Evolutionary conservation across 2,329 filamentous ascomycete genomes (phyloP), one percentile per base, ranked within the genome.

Genomic region (Fusarium transvaalense): DNA sequence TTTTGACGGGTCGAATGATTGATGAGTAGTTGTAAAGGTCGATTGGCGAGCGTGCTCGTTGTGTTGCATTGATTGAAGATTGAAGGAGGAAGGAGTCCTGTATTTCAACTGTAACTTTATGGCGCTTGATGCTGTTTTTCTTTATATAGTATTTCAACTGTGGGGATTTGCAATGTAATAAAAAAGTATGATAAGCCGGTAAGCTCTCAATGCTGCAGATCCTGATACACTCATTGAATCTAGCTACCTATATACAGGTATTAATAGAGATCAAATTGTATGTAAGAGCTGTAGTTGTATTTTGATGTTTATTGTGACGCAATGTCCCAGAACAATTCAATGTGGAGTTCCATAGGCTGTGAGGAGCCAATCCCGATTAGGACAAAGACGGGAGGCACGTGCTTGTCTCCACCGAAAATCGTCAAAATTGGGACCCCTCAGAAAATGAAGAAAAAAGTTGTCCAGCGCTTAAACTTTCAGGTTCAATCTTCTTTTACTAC

Each of bases 301-400:
- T 56, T 52, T 21, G 37, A 42, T 47, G 39, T 35, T 6, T 23
- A n/a, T n/a, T 61, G 41, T 65, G 65, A 69, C 65, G 62, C 52
- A 55, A 47, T 50, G 5, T 19, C 21, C 12, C 12, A 25, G 31
- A 55, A 41, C 15, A 38, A 31, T 31, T 47, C 15, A 15, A 47
- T 50, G 37, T 41, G 68, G 70, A 74, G 68, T 58, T 12, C 29
- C 29, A 6, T n/a, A n/a, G n/a, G n/a, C n/a, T n/a, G n/a, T n/a
- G n/a, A 35, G 19, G 23, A 15, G 38, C 35, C 21, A 41, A 35
- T 58, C 52, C 32, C 1, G n/a, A 60, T 65, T 13, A 12, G 45
- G 63, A 19, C 37, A 14, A 65, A 19, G 19, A n/a, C n/a, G n/a
- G n/a, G n/a, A 63, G 48, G 76, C 76, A 78, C 76, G 76, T 78